Evolutionary conservation across 2,329 filamentous ascomycete genomes (phyloP).

Genomic region (Phoma sp.): DNA sequence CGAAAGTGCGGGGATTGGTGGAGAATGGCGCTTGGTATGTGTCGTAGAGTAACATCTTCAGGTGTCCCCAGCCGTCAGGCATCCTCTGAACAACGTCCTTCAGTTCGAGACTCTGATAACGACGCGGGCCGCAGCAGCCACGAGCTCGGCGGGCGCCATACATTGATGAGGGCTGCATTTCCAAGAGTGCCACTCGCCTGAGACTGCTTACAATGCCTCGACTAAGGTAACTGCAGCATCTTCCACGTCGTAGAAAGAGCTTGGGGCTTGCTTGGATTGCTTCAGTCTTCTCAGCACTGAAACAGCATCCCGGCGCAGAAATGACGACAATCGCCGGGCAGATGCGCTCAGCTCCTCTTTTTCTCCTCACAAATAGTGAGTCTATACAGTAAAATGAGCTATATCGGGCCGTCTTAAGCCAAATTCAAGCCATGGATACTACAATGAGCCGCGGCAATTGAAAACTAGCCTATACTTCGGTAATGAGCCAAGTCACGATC

Average conservation of each 20-base stretch:
- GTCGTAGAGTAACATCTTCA: constrained; percentile 9
- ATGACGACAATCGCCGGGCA: constrained; percentile 1
- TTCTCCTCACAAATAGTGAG: constrained; percentile 10
- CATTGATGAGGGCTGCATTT: constrained; percentile 10
- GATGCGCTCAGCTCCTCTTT: constrained; percentile 12
- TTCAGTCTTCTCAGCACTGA: background rate
- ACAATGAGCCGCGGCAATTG: constrained; percentile 14
- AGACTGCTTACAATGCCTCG: constrained; percentile 5
- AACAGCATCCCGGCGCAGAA: background rate
- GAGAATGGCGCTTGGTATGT: constrained; percentile 28
- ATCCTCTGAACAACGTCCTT: constrained; percentile 14
- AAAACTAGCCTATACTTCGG: constrained; percentile 7
- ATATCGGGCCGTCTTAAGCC: constrained; percentile 13
- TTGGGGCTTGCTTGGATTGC: constrained; percentile 13
- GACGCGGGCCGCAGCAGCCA: constrained; percentile 9
- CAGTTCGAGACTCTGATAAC: constrained; percentile 13
- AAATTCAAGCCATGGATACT: constrained; percentile 1
- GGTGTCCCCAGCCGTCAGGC: constrained; percentile 13
- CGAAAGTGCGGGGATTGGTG: constrained; percentile 38
- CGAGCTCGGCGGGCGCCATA: constrained; percentile 17
- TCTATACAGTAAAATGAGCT: constrained; percentile 4
- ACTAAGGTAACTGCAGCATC: background rate
- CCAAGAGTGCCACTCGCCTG: constrained; percentile 13
- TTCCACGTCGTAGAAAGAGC: constrained; percentile 11
- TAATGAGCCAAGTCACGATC: background rate